Evolutionary conservation across 2,329 filamentous ascomycete species (phyloP), one percentile per base, ranked within the genome.

Genomic region (Trichoderma sp.): DNA sequence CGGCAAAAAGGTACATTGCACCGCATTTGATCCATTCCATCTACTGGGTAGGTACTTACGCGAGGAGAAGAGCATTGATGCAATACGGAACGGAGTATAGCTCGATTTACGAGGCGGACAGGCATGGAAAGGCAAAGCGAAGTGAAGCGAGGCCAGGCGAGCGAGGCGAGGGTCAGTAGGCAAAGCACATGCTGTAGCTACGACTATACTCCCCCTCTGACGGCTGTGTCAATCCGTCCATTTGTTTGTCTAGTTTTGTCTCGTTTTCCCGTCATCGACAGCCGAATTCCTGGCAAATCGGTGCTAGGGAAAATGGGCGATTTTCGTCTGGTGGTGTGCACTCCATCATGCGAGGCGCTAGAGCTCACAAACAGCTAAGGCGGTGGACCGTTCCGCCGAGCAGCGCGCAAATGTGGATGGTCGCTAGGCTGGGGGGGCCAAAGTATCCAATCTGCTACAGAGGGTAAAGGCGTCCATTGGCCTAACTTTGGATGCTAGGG

Each of bases 301-400:
- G 41, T 45, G 41, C 41, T 45, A 45, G 41, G 41, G 3, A 45
- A n/a, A 45, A 45, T 45, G 41, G 41, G 45, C 45, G 45, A 21
- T 53, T 53, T 53, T 53, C 18, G 14, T 38, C 6, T 8, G 21
- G n/a, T 63, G 69, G 69, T 63, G 68, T 72, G 68, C 68, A 63
- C 68, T 31, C 69, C 69, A 64, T 72, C 33, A 72, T 72, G 69
- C 59, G 59, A 41, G 69, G 41, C 27, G 59, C 53, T 63, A 63
- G 35, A 63, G 69, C 69, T 63, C 69, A 64, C 41, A 29, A 41
- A 64, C 38, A 50, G n/a, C 68, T 71, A 71, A 72, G 69, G 69
- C 29, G 60, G 69, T 64, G 69, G 56, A 63, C 59, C 59, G 38
- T 64, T 72, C 68, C 59, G 69, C 69, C 14, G 18, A 50, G 59